These are phyloP conservation scores for Blechomonas ayalai DNA, from an alignment of 208 protist genomes.

Conservation along the genomic window DNA sequence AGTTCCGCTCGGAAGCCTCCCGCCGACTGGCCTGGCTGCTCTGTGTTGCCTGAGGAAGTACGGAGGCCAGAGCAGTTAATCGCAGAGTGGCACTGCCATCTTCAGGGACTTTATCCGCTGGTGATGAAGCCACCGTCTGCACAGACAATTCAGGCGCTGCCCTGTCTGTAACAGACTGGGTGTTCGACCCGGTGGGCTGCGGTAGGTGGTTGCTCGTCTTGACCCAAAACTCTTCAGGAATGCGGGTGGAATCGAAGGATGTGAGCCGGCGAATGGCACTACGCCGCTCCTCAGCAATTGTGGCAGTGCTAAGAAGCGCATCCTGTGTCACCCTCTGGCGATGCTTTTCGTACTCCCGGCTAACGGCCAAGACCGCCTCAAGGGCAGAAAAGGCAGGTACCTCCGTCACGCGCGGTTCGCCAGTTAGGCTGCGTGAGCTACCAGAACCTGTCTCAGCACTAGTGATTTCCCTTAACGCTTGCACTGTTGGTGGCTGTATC, in stretches of 20 bases:
- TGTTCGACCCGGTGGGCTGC: slow-evolving; percentile 4
- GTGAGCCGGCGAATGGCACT: slow-evolving; percentile 38
- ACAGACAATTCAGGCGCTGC: neutral
- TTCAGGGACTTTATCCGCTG: no score
- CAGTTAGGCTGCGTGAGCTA: no score
- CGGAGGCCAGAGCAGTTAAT: no score
- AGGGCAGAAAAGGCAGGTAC: slow-evolving; percentile 45
- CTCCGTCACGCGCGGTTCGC: neutral
- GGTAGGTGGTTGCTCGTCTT: slow-evolving; percentile 19
- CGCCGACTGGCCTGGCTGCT: no score
- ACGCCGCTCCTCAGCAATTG: slow-evolving; percentile 9
- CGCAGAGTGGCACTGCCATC: no score
- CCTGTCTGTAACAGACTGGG: slow-evolving; percentile 1
- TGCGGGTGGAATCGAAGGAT: slow-evolving; percentile 43
- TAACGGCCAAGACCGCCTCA: slow-evolving; percentile 64
- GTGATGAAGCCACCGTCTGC: no score
- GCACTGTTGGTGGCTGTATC: no score
- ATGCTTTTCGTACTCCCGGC: slow-evolving; percentile 63
- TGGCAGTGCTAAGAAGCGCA: neutral
- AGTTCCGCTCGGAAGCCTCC: no score
- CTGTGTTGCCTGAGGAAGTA: no score
- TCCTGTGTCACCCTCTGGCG: slow-evolving; percentile 11
- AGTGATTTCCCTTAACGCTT: no score
- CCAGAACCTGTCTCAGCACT: no score
- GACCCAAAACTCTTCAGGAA: slow-evolving; percentile 70